Evolutionary conservation across 1,284 basidiomycete species (phyloP), one percentile per base, ranked within the genome.

Genomic region (Rhodotorula sp.): DNA sequence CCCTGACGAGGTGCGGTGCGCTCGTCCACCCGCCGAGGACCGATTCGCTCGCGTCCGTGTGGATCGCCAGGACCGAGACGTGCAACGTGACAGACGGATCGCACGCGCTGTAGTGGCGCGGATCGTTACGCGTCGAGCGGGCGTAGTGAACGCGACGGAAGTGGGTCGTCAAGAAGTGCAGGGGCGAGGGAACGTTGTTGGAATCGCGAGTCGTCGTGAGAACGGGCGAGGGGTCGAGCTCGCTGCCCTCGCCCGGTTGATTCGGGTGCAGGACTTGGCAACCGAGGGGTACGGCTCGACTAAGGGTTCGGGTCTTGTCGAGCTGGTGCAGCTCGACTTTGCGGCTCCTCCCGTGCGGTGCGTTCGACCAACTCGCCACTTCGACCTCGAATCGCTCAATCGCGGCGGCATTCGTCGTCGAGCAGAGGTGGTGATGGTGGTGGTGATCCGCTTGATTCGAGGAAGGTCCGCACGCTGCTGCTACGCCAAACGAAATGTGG

Each of bases 241-340:
- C 20, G 30, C 33, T 22, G 51, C 12, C 15, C 49, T n/a, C 12
- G 15, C 6, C 18, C 24, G 29, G 15, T 7, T 22, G 46, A 1
- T 15, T n/a, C 14, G n/a, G 48, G 20, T 4, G 14, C 22, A 30
- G 33, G n/a, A 4, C 12, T 17, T 8, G n/a, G 10, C 49, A 17
- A 26, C 29, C 18, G 30, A 66, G n/a, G n/a, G 64, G 42, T 24
- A 33, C 15, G 1, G 67, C 58, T 7, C 44, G 37, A 14, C 30
- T 45, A 5, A 62, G 49, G 3, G 24, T 12, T 2, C 68, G 55
- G 7, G 33, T 6, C 17, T 26, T 45, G 30, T 56, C 68, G 45
- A 66, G 56, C 61, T 69, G 68, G 22, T 59, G 45, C 6, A 69
- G 60, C 49, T 66, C 68, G 68, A 63, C 64, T 15, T 29, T 18